These are phyloP conservation scores for Verticillium klebahnii DNA, from an alignment of 2,329 filamentous ascomycete species.

Conservation along the genomic window DNA sequence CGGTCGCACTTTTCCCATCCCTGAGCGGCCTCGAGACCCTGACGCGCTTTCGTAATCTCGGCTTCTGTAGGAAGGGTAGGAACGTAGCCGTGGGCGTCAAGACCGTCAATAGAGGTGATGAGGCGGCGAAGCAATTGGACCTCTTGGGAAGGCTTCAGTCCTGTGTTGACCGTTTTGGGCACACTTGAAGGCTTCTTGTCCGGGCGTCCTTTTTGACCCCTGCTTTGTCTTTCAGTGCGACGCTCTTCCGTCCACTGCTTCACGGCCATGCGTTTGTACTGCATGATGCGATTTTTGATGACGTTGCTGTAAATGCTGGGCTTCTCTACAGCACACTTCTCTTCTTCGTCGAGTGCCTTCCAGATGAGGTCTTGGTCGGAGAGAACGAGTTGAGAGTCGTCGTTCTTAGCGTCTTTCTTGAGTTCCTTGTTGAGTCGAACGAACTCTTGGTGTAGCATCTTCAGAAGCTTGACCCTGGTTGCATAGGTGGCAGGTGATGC, in stretches of 20 bases:
- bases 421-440: slow-evolving; percentile 62
- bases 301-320: slow-evolving; percentile 73
- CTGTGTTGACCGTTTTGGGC: slow-evolving; percentile 60
- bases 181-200: slow-evolving; percentile 24
- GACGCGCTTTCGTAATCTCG: slow-evolving; percentile 62
- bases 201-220: not conserved
- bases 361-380: slow-evolving; percentile 64
- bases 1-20: slow-evolving; percentile 89
- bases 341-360: slow-evolving; percentile 71
- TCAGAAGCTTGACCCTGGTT: slow-evolving; percentile 52
- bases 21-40: slow-evolving; percentile 60
- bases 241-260: slow-evolving; percentile 67
- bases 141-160: slow-evolving; percentile 64
- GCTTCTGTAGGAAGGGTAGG: slow-evolving; percentile 58
- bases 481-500: slow-evolving; percentile 52
- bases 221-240: slow-evolving; percentile 14
- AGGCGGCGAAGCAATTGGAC: slow-evolving; percentile 58
- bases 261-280: slow-evolving; percentile 69
- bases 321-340: slow-evolving; percentile 64
- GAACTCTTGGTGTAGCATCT: slow-evolving; percentile 61
- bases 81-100: slow-evolving; percentile 74
- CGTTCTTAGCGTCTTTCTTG: slow-evolving; percentile 42
- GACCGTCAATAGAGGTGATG: slow-evolving; percentile 55
- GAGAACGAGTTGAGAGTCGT: slow-evolving; percentile 48
- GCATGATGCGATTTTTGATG: slow-evolving; percentile 75